Evolutionary conservation across 2,329 filamentous ascomycete genomes (phyloP).

Genomic region (Penicillium concentricum): DNA sequence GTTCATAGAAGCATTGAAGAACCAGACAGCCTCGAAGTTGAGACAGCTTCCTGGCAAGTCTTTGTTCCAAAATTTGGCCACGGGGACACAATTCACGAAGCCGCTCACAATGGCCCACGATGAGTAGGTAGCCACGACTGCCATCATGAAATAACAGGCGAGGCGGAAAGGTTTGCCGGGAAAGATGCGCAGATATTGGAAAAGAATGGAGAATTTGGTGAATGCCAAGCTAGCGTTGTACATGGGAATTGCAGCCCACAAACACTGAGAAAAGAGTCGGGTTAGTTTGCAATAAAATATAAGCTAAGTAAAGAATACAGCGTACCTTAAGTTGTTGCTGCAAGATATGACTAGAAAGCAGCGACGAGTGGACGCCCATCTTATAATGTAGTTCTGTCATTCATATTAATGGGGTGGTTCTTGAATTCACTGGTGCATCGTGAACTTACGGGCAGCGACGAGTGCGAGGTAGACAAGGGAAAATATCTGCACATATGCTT

Average conservation of each 20-base stretch:
- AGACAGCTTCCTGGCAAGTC: constrained; percentile 38
- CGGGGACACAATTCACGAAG: constrained; percentile 43
- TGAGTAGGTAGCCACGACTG: constrained; percentile 29
- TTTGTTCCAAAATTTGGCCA: constrained; percentile 44
- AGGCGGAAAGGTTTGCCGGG: constrained; percentile 30
- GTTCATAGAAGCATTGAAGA: constrained; percentile 44
- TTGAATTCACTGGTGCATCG: background rate
- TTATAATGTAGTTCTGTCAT: constrained; percentile 28
- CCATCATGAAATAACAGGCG: constrained; percentile 37
- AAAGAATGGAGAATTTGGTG: constrained; percentile 47
- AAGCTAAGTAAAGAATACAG: background rate
- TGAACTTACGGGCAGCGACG: constrained; percentile 28
- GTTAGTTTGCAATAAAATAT: background rate
- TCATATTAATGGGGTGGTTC: constrained; percentile 4
- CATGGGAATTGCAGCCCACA: constrained; percentile 35
- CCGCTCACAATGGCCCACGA: constrained; percentile 39
- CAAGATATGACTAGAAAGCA: constrained; percentile 16
- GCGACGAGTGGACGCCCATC: constrained; percentile 25
- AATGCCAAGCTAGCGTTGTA: constrained; percentile 36
- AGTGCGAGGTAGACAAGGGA: constrained; percentile 30
- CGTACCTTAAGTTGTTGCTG: constrained; percentile 30
- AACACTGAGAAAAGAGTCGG: constrained; percentile 14
- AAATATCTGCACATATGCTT: constrained; percentile 14
- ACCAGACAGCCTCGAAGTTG: constrained; percentile 42
- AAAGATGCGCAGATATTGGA: constrained; percentile 50